A percentile compares a stretch with the other conserved stretches of the same genome.
Conservation (phyloP, 768 basidiomycete genomes). For the Lactifluus echinatus region DNA sequence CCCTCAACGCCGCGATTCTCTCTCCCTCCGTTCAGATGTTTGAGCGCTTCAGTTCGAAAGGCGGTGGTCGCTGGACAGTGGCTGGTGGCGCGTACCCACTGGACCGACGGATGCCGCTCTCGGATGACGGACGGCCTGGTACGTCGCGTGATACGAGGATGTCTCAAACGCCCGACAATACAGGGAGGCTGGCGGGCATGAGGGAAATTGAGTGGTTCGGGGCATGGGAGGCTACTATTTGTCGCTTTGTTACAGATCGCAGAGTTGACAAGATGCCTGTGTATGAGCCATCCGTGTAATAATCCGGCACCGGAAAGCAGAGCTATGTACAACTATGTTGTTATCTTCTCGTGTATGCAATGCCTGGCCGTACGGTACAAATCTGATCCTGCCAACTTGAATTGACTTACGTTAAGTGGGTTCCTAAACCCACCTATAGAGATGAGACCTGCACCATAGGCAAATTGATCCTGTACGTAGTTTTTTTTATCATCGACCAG, state of each 20-base stretch:
- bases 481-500: too few species aligned
- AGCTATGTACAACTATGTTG: too few species aligned
- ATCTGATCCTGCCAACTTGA: too few species aligned
- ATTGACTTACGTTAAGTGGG: too few species aligned
- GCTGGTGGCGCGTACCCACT: constrained; percentile 67
- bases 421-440: too few species aligned
- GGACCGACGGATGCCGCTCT: constrained; percentile 32
- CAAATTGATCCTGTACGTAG: too few species aligned
- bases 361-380: too few species aligned
- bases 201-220: constrained; percentile 74
- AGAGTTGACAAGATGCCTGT: too few species aligned
- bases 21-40: constrained; percentile 76
- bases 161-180: constrained; percentile 26
- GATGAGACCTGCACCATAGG: too few species aligned
- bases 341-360: too few species aligned
- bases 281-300: too few species aligned
- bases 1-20: constrained; percentile 57
- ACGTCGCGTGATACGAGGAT: not conserved
- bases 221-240: constrained; percentile 62
- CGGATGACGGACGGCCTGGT: not conserved
- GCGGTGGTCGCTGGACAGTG: constrained; percentile 67
- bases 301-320: too few species aligned
- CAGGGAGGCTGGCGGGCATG: constrained; percentile 40
- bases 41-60: constrained; percentile 51
- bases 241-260: constrained; percentile 16